Evolutionary conservation across 2,329 filamentous ascomycete genomes (phyloP).

Genomic region (Calonectria ilicicola): DNA sequence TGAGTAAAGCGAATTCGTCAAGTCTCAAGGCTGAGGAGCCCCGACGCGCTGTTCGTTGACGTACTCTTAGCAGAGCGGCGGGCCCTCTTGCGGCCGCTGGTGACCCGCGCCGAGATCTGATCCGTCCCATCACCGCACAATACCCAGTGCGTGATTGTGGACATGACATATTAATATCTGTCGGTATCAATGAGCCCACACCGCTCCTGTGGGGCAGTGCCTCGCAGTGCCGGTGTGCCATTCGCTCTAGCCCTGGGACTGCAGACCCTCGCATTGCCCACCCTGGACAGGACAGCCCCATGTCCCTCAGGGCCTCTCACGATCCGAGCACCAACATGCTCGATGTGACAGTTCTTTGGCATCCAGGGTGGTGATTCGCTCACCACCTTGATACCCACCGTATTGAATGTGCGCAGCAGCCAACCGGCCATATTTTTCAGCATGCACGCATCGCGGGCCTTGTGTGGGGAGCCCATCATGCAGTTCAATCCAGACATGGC

Average conservation of each 20-base stretch:
- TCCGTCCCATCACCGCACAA: slow-evolving; percentile 39
- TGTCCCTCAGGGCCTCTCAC: slow-evolving; percentile 11
- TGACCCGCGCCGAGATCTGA: slow-evolving; percentile 39
- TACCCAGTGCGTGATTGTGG: slow-evolving; percentile 25
- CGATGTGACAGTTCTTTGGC: slow-evolving; percentile 1
- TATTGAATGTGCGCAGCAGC: slow-evolving; percentile 2
- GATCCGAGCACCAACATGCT: slow-evolving; percentile 1
- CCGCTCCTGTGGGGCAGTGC: slow-evolving; percentile 38
- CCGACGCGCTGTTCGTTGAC: slow-evolving; percentile 9
- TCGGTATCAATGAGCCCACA: slow-evolving; percentile 44
- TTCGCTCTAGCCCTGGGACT: slow-evolving; percentile 24
- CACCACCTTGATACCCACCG: slow-evolving; percentile 3
- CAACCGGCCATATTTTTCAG: slow-evolving; percentile 1
- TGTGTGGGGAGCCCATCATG: slow-evolving; percentile 16
- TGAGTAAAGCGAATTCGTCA: slow-evolving; percentile 6
- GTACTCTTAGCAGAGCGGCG: slow-evolving; percentile 29
- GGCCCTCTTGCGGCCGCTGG: slow-evolving; percentile 39
- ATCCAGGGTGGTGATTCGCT: slow-evolving; percentile 12
- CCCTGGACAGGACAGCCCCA: slow-evolving; percentile 1
- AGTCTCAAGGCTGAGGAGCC: slow-evolving; percentile 1
- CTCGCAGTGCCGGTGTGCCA: slow-evolving; percentile 26
- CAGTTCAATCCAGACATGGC: slow-evolving; percentile 12
- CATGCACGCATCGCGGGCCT: slow-evolving; percentile 3
- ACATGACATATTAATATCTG: slow-evolving; percentile 47
- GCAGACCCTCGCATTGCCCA: slow-evolving; percentile 18